Evolutionary conservation across 176 grass and related monocot species (phyloP), one percentile per base, ranked within the genome.

Genomic region (Alloteropsis semialata): DNA sequence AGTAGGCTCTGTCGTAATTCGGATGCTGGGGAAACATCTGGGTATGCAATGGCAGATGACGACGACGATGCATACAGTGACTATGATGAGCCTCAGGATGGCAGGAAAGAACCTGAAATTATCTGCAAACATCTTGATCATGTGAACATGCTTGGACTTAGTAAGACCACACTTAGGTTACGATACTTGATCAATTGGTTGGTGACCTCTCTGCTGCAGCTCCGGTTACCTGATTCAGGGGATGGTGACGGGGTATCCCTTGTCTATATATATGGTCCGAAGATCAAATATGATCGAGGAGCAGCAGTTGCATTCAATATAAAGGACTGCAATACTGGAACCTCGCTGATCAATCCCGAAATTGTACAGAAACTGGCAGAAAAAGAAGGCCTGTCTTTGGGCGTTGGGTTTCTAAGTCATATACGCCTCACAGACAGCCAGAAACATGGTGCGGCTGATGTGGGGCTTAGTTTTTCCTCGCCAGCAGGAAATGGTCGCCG

Each of bases 241-340:
- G 91, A 88, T 73, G 92, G 82, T 22, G 89, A 92, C 36, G 89
- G 85, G 56, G 75, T 75, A 30, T 62, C 82, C 56, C 91, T 99
- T 77, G 91, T 99, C 73, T 89, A 90, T 53, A 96, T 99, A 74
- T 96, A 96, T 83, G 96, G 96, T 63, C 96, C 96, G 6, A 99
- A 99, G 77, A 99, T 99, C 76, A 99, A 92, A 82, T 99, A 99
- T 78, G 96, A 99, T 82, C 88, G 96, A 46, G 96, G 96, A 85
- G 93, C 96, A 84, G 96, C 96, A 65, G 93, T 99, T 66, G 96
- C 96, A 74, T 99, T 99, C 88, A 99, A 96, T 81, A 75, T 99
- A 80, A 99, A 88, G 63, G 91, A 99, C 74, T 81, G 89, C 76
- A 90, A 46, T 64, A 88, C 82, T 13, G 81, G 87, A 51, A 86